Conservation (phyloP, 106 monocot species). For the Dendrobium nobile region DNA sequence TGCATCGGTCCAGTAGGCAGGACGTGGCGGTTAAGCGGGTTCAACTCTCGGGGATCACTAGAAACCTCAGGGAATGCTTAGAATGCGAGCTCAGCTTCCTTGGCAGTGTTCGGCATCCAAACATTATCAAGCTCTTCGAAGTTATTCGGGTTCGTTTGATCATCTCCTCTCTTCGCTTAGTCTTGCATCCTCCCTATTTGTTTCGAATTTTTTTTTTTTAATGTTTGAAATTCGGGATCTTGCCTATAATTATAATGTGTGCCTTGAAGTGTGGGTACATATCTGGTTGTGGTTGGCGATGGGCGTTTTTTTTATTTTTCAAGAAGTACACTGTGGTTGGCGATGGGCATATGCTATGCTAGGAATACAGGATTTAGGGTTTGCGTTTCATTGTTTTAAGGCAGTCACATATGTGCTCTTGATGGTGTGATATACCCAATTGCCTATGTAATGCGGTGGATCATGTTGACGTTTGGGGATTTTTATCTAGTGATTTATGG, state of each 20-base stretch:
- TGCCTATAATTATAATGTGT: neutral
- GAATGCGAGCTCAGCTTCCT: slow-evolving; percentile 58
- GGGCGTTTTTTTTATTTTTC: no score
- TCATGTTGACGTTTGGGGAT: no score
- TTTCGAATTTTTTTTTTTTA: neutral
- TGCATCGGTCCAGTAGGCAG: slow-evolving; percentile 25
- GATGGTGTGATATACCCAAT: neutral
- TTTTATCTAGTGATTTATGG: no score
- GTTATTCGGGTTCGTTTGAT: slow-evolving; percentile 22
- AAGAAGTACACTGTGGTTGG: neutral
- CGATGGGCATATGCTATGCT: neutral
- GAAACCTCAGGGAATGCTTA: slow-evolving; percentile 33
- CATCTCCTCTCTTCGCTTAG: neutral
- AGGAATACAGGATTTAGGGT: neutral
- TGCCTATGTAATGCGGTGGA: no score
- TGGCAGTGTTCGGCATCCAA: slow-evolving; percentile 42
- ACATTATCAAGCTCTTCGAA: slow-evolving; percentile 56
- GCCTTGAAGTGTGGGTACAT: neutral
- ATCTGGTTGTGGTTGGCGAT: neutral
- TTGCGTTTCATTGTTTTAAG: neutral
- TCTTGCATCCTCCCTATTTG: neutral
- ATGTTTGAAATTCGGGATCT: neutral
- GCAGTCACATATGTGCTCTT: neutral
- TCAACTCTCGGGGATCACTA: slow-evolving; percentile 27
- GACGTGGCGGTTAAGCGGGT: slow-evolving; percentile 51